Base-by-base conservation (phyloP, 306 rosid genomes). In the Lablab purpureus region DNA sequence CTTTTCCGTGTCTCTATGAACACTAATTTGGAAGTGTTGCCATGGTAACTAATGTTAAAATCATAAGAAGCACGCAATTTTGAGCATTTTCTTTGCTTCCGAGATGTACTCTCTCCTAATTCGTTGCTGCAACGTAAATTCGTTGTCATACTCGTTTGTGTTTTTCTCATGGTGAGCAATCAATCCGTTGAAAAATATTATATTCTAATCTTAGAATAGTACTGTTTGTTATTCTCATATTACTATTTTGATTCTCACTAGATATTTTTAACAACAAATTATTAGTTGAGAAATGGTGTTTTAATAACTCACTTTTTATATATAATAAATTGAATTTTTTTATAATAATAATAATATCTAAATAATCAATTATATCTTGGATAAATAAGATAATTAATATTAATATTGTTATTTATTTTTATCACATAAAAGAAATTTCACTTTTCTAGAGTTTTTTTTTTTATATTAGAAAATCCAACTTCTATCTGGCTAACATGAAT, bases 111-210 rank as follows among this genome's bases (percentile, higher is more conserved):
- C 6, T 52, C 50, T 21, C 37, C 58, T 41, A 1, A 43, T 59
- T 43, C 28, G 43, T 22, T 58, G 37, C 3, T 58, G 78, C 69
- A 18, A 51, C 50, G 50, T 19, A 32, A 72, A 18, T 72, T 51
- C 4, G 36, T 12, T 8, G 37, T 50, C 49, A 3, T 14, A 52
- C 0, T 70, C 63, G 28, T 30, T 32, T 17, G 46, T 63, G n/a
- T 52, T 21, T n/a, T 25, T 58, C 18, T 58, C 36, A 12, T 58
- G 30, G 23, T 21, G 62, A 4, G 62, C 22, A 27, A 55, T 4
- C 63, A 22, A 22, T 49, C 19, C 3, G 51, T 52, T 51, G 58
- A 25, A 25, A 25, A 25, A 25, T 25, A 25, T 25, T 32, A 32
- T n/a, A 4, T 32, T 32, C 1, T 7, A 32, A 32, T 32, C 37